Evolutionary conservation across 148 eudicot species (phyloP).

Genomic region (Fagopyrum homotropicum): DNA sequence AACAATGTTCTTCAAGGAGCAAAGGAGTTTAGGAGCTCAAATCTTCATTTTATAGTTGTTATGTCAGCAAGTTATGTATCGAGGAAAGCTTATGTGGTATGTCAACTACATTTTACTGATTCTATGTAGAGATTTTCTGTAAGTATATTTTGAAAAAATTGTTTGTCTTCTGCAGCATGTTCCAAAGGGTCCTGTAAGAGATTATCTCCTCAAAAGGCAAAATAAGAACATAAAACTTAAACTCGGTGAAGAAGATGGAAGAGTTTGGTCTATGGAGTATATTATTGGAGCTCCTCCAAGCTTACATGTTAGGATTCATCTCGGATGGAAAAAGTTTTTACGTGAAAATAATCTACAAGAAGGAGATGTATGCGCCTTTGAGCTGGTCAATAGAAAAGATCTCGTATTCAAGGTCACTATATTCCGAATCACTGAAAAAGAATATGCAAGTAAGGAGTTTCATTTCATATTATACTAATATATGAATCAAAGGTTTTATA

Average conservation of each 20-base stretch:
- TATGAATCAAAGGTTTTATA: background rate
- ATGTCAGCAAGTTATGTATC: background rate
- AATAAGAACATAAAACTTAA: background rate
- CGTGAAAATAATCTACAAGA: background rate
- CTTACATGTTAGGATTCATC: background rate
- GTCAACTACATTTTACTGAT: background rate
- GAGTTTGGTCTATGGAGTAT: background rate
- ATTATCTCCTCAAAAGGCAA: background rate
- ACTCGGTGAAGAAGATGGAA: background rate
- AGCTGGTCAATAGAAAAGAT: background rate
- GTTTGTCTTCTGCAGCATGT: background rate
- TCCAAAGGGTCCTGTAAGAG: background rate
- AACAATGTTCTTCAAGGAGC: background rate
- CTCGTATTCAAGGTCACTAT: constrained; percentile 12
- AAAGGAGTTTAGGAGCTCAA: background rate
- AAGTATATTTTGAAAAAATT: no score
- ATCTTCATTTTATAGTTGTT: constrained; percentile 1
- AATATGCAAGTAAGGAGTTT: background rate
- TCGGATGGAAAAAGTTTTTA: background rate
- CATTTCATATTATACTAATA: background rate
- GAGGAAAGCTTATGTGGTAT: background rate
- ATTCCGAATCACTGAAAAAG: background rate
- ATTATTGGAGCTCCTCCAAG: background rate
- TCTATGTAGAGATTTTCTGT: no score
- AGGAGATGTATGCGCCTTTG: background rate